Evolutionary conservation across 306 rosid species (phyloP), one percentile per base, ranked within the genome.

Genomic region (Cicer arietinum): DNA sequence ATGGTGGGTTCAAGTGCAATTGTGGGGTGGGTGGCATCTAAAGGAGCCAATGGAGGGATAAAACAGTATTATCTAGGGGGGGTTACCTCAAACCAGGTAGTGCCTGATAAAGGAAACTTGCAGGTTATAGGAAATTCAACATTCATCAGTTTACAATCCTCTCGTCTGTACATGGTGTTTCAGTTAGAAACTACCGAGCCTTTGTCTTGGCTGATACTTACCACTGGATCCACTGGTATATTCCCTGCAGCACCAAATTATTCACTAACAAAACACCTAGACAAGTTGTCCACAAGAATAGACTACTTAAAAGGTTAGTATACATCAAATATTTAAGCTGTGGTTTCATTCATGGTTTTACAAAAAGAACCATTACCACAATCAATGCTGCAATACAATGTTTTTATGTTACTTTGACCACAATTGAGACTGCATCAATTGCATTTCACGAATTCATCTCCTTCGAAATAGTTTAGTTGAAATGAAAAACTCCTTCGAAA

Each of bases 1-100:
- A 91, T 91, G 97, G 89, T 77, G 42, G 88, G 91, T 2, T 91
- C 97, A 25, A 91, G 95, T 73, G 97, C 92, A 8, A 58, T 91
- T 25, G 97, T 91, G 54, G 97, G 97, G 42, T 91, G 97, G 97
- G 74, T 88, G n/a, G 52, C 82, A 7, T 68, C 87, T 4, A 46
- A 51, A 43, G 86, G 85, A 18, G 56, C 71, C 7, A 68, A 70
- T 10, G 90, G 90, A 16, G 47, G 69, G 57, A 82, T 86, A 20
- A 88, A 83, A 71, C 86, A 73, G 74, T 91, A 91, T 64, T 84
- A 83, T 75, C 79, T 89, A 10, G 90, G 97, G 8, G 97, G 93
- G 13, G 51, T 74, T 43, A 77, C 95, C 10, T 64, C 84, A 50
- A 73, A 18, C 69, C 85, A 71, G 77, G 95, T 91, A 57, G 70